phyloP scores from a whole-genome alignment of 805 yeast genomes.

The Lachancea nothofagi region DNA sequence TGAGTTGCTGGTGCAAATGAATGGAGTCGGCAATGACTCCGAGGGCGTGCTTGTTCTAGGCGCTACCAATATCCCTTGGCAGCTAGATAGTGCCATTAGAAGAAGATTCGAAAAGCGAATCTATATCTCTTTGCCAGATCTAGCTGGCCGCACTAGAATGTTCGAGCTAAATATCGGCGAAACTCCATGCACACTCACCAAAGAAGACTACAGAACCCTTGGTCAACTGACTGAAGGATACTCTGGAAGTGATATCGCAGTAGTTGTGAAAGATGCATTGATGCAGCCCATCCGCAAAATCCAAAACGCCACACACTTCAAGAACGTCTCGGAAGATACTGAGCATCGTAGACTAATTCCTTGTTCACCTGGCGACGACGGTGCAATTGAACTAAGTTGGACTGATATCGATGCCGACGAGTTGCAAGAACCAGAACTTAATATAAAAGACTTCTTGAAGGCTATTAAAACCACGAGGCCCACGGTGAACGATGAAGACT shows the following conservation, averaged over 20 bases:
- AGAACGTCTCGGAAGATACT: constrained; percentile 43
- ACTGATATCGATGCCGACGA: constrained; percentile 86
- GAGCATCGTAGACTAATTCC: constrained; percentile 59
- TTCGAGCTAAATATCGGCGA: constrained; percentile 88
- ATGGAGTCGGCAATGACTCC: constrained; percentile 95
- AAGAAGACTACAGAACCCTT: constrained; percentile 67
- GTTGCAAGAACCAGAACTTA: constrained; percentile 81
- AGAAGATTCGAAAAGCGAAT: constrained; percentile 95
- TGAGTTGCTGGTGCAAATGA: constrained; percentile 94
- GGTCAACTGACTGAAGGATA: constrained; percentile 96
- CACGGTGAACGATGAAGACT: constrained; percentile 83
- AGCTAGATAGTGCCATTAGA: constrained; percentile 93
- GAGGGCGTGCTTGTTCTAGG: constrained; percentile 91
- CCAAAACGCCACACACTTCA: constrained; percentile 94
- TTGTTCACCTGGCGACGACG: constrained; percentile 93
- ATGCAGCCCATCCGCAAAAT: constrained; percentile 97
- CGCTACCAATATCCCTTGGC: constrained; percentile 99
- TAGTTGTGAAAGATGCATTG: constrained; percentile 92
- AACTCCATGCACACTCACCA: constrained; percentile 73
- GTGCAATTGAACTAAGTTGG: constrained; percentile 89
- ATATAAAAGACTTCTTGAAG: constrained; percentile 87
- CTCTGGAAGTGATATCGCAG: constrained; percentile 96
- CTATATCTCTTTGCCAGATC: constrained; percentile 90
- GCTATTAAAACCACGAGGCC: constrained; percentile 90
- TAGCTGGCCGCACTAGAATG: constrained; percentile 88